A percentile compares a stretch with the other conserved stretches of the same genome.
Conservation (phyloP, 305 asterid species). For the Solanum hybrid region DNA sequence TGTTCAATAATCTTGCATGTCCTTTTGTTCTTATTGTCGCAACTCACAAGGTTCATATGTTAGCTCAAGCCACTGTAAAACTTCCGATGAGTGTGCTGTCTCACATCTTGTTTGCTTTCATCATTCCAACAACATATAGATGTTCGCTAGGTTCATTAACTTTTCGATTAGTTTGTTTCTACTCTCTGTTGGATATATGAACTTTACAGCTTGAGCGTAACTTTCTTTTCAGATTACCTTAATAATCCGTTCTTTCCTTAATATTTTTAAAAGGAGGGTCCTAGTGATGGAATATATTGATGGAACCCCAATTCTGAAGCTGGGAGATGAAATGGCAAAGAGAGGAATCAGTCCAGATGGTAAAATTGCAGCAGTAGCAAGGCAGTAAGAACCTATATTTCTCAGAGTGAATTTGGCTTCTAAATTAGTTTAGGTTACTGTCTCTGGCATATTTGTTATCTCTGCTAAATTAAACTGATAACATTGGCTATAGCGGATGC, state of each 20-base stretch:
- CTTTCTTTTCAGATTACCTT: not conserved
- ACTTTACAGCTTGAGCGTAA: not conserved
- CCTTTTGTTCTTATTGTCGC: not conserved
- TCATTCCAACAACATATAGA: not conserved
- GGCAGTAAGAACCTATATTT: slow-evolving; percentile 74
- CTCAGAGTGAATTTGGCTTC: slow-evolving; percentile 8
- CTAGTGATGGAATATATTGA: slow-evolving; percentile 84
- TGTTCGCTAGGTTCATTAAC: not conserved
- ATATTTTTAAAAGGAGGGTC: slow-evolving; percentile 49
- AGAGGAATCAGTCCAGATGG: slow-evolving; percentile 86
- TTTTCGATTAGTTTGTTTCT: not conserved
- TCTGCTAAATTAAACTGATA: not conserved
- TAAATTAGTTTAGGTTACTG: not conserved
- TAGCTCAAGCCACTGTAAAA: not conserved
- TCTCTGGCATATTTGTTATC: not conserved
- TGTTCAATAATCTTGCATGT: not conserved
- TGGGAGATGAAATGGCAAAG: slow-evolving; percentile 85
- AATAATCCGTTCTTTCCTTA: not conserved
- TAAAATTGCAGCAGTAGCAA: slow-evolving; percentile 82
- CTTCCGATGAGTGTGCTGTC: not conserved
- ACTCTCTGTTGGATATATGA: not conserved
- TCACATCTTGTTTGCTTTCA: not conserved
- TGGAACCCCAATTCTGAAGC: slow-evolving; percentile 84
- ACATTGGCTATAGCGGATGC: not conserved
- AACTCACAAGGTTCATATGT: not conserved